Percentiles rank a stretch among this genome's conserved stretches.
These are phyloP conservation scores for Trypanosoma congolense DNA, from an alignment of 208 protist species.

Conservation along the genomic window DNA sequence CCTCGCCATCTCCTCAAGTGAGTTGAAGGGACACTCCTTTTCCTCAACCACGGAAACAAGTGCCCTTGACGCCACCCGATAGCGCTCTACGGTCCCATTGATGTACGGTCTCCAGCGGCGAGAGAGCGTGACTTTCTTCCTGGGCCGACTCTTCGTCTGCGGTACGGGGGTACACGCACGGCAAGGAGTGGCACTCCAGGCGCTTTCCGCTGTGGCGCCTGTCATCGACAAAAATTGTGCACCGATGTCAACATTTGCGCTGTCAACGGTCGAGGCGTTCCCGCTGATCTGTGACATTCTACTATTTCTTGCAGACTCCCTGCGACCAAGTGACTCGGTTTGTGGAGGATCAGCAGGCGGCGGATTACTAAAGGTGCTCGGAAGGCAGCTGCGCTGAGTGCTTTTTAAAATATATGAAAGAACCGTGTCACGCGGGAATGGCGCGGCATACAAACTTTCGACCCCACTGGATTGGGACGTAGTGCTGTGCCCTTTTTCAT, in stretches of 20 bases:
- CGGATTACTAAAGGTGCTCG: background rate
- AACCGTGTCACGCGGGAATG: background rate
- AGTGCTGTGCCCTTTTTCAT: no score
- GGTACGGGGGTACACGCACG: background rate
- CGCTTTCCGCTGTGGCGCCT: background rate
- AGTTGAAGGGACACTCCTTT: background rate
- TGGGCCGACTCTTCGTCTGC: background rate
- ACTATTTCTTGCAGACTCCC: background rate
- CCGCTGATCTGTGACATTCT: no score
- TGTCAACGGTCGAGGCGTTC: no score
- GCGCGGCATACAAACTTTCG: background rate
- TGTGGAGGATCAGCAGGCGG: no score
- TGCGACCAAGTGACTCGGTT: background rate
- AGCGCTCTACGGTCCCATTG: slow-evolving; percentile 16
- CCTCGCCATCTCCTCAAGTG: slow-evolving; percentile 8
- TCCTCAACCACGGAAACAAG: background rate
- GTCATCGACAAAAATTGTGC: no score
- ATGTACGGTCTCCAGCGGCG: slow-evolving; percentile 12
- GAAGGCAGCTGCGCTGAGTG: background rate
- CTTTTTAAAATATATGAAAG: background rate
- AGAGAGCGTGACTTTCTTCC: background rate
- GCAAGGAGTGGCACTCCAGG: background rate
- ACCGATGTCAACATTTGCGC: no score
- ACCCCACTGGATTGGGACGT: no score
- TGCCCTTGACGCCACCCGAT: slow-evolving; percentile 7